Conservation (phyloP, 352 stramenopile species). For the Globisporangium acanthophoron region DNA sequence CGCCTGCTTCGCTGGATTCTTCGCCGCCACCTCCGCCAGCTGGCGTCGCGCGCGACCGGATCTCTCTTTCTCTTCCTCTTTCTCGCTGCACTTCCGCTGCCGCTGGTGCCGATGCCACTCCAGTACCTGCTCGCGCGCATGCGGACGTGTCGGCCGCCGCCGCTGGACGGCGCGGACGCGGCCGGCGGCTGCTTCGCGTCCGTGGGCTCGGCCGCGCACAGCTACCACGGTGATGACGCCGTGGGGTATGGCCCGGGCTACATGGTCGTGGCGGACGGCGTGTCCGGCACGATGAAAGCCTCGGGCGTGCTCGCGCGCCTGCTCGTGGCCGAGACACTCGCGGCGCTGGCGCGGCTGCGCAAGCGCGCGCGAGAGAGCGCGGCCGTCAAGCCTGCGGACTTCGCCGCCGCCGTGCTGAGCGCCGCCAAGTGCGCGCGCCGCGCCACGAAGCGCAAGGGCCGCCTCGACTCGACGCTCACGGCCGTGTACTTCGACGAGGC, state of each 20-base stretch:
- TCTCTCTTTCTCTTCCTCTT: background rate
- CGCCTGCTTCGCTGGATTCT: background rate
- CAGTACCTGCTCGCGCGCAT: conserved; percentile 74
- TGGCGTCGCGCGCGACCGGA: background rate
- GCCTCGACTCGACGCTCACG: conserved; percentile 79
- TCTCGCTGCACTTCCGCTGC: background rate
- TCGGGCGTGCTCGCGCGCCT: conserved; percentile 74
- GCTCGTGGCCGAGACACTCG: conserved; percentile 74
- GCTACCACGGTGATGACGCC: conserved; percentile 82
- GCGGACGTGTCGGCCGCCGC: conserved; percentile 56
- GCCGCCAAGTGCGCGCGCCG: conserved; percentile 74
- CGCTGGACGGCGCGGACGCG: conserved; percentile 21
- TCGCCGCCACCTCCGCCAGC: background rate
- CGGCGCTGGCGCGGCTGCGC: conserved; percentile 58
- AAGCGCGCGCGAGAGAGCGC: conserved; percentile 49
- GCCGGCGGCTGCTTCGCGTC: conserved; percentile 52
- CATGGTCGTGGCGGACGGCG: conserved; percentile 84
- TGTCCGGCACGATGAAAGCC: conserved; percentile 82
- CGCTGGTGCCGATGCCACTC: conserved; percentile 8
- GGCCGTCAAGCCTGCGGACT: conserved; percentile 51
- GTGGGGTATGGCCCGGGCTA: conserved; percentile 80
- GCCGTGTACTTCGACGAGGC: conserved; percentile 76
- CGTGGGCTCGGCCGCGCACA: conserved; percentile 67
- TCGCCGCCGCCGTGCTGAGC: conserved; percentile 56
- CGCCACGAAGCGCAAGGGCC: conserved; percentile 66